Evolutionary conservation across 1,284 basidiomycete genomes (phyloP), one percentile per base, ranked within the genome.

Genomic region (Rhizoctonia solani): DNA sequence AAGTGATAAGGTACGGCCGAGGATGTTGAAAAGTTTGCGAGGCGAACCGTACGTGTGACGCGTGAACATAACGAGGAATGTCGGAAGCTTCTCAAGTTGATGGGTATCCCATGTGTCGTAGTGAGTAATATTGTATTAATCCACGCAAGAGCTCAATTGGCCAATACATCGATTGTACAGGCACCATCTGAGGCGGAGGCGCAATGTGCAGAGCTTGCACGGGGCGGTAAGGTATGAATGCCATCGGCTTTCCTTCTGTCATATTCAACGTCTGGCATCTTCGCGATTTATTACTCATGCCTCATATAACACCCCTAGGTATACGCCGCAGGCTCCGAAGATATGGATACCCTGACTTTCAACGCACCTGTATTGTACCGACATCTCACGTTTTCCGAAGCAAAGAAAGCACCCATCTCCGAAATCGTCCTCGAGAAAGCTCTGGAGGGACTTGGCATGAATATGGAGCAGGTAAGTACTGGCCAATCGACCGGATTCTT

Each of bases 291-390:
- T 19, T 37, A 11, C 21, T 49, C 61, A 32, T 54, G 56, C 54
- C 55, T 34, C 23, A n/a, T 49, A 23, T 30, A 59, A 2, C 9
- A n/a, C 34, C 53, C 70, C 16, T 73, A 93, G 91, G 93, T 98
- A 21, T 99, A 91, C 74, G 97, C 92, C 0, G 95, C 95, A 3
- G 97, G 97, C 4, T 98, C 95, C 0, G 97, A 99, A 79, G 97
- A 99, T 76, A 99, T 99, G 97, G 97, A 99, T 74, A 99, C 97
- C 2, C 85, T 99, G 47, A 99, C 97, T 0, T 99, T 99, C 81
- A 84, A 87, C 72, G 81, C 96, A 0, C 95, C 96, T 0, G 89
- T 97, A 59, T 83, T 99, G 8, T 89, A 93, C 72, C 93, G 96
- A 53, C 96, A 98, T 78, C 85, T 99, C 59, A 99, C 97, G 5